Conservation (phyloP, 2,329 filamentous ascomycete genomes). For the Neonectria faginata region DNA sequence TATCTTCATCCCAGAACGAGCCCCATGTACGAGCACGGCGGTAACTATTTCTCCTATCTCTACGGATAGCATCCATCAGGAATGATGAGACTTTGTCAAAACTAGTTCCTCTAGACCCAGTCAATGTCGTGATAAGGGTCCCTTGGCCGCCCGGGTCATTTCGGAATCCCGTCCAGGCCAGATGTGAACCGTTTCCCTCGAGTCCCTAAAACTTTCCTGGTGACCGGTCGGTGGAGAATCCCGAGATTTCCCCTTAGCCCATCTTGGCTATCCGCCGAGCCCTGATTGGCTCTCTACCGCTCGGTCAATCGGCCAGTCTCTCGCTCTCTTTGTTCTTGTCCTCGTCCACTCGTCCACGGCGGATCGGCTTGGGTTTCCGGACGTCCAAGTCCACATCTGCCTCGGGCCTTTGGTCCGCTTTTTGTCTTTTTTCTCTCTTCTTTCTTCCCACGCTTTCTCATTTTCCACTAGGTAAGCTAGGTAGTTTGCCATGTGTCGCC, state of each 20-base stretch:
- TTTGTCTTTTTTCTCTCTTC: not conserved
- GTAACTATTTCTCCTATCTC: not conserved
- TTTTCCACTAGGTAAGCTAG: no score
- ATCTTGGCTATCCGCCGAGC: not conserved
- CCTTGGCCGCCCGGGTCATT: constrained; percentile 35
- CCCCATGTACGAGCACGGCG: not conserved
- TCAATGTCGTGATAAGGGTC: constrained; percentile 32
- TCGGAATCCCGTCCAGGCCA: constrained; percentile 27
- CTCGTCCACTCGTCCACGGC: constrained; percentile 22
- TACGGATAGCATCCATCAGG: constrained; percentile 1
- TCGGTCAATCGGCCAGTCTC: constrained; percentile 7
- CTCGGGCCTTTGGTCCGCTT: constrained; percentile 36
- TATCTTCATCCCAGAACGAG: not conserved
- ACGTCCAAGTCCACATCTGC: constrained; percentile 24
- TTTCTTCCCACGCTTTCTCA: no score
- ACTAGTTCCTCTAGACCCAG: constrained; percentile 18
- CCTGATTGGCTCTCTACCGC: not conserved
- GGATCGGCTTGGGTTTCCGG: constrained; percentile 29
- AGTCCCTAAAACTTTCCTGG: constrained; percentile 1
- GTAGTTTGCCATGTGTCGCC: not conserved
- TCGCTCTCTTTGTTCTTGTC: constrained; percentile 22
- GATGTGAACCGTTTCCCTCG: not conserved
- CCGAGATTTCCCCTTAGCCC: constrained; percentile 36
- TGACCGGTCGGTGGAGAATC: constrained; percentile 30
- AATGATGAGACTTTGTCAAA: constrained; percentile 15